A percentile compares a stretch with the other conserved stretches of the same genome.
Evolutionary conservation across 306 rosid genomes (phyloP).

Genomic region (Hippophae rhamnoides): DNA sequence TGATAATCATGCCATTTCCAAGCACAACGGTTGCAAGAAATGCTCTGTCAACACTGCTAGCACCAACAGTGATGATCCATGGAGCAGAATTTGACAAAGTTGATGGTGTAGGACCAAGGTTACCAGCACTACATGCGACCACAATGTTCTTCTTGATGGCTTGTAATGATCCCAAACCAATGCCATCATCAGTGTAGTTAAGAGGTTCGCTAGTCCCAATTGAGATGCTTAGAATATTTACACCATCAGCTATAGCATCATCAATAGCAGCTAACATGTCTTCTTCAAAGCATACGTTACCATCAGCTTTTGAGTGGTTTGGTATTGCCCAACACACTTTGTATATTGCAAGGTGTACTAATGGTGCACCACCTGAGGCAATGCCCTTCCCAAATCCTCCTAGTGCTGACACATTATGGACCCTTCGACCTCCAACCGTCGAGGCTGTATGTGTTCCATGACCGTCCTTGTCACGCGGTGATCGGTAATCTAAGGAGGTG

Average conservation of each 20-base stretch:
- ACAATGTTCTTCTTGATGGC: slow-evolving; percentile 62
- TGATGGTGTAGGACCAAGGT: slow-evolving; percentile 52
- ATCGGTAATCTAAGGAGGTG: slow-evolving; percentile 47
- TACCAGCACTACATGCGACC: slow-evolving; percentile 84
- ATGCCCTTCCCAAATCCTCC: slow-evolving; percentile 73
- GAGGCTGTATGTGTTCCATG: slow-evolving; percentile 91
- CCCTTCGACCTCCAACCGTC: slow-evolving; percentile 58
- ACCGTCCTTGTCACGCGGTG: slow-evolving; percentile 82
- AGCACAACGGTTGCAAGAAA: slow-evolving; percentile 50
- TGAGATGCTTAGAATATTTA: slow-evolving; percentile 60
- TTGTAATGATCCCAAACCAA: slow-evolving; percentile 55
- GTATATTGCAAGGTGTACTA: slow-evolving; percentile 68
- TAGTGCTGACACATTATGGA: slow-evolving; percentile 31
- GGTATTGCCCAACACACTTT: slow-evolving; percentile 92
- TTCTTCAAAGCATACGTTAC: slow-evolving; percentile 56
- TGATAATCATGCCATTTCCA: slow-evolving; percentile 34
- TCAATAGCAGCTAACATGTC: slow-evolving; percentile 85
- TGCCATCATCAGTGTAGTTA: slow-evolving; percentile 42
- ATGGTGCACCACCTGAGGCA: slow-evolving; percentile 72
- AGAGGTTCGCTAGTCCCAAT: slow-evolving; percentile 39
- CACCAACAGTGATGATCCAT: slow-evolving; percentile 83
- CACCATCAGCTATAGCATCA: slow-evolving; percentile 83
- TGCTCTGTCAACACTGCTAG: slow-evolving; percentile 66
- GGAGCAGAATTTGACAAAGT: slow-evolving; percentile 67
- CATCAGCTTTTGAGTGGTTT: slow-evolving; percentile 38